These are phyloP conservation scores for Schizosaccharomyces versatilis DNA, from an alignment of 1,139 yeast species.

Conservation along the genomic window DNA sequence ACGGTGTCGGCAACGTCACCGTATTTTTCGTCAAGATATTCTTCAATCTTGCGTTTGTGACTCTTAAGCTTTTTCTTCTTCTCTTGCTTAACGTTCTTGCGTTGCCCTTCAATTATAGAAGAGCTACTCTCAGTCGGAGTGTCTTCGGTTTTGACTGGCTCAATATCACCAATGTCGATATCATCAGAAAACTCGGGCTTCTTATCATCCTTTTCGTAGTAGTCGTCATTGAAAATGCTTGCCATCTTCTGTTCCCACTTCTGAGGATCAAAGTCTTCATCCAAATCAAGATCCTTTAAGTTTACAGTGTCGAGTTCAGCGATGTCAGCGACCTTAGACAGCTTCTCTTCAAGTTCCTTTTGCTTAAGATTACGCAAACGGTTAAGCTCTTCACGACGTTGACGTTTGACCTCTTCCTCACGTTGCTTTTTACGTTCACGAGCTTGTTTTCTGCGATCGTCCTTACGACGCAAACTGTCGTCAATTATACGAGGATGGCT, in stretches of 20 bases:
- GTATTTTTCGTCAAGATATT: conserved; percentile 33
- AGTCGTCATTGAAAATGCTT: conserved; percentile 65
- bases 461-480: conserved; percentile 70
- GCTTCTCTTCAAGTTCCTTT: conserved; percentile 53
- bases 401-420: conserved; percentile 30
- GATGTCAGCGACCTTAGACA: conserved; percentile 56
- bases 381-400: conserved; percentile 39
- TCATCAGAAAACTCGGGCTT: conserved; percentile 36
- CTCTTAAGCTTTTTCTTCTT: conserved; percentile 39
- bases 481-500: conserved; percentile 83
- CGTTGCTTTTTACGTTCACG: conserved; percentile 49
- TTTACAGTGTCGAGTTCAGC: conserved; percentile 28
- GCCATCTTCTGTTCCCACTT: conserved; percentile 85
- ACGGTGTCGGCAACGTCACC: conserved; percentile 18
- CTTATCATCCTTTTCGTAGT: conserved; percentile 30
- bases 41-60: conserved; percentile 45
- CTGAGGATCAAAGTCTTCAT: conserved; percentile 72
- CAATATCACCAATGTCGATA: conserved; percentile 18
- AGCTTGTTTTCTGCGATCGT: conserved; percentile 54
- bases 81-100: conserved; percentile 27
- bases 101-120: background rate
- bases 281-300: conserved; percentile 51
- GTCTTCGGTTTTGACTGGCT: conserved; percentile 6
- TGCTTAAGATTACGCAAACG: conserved; percentile 57
- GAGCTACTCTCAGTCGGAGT: background rate